Evolutionary conservation across 2,329 filamentous ascomycete genomes (phyloP).

Genomic region (Fusarium nurragi): DNA sequence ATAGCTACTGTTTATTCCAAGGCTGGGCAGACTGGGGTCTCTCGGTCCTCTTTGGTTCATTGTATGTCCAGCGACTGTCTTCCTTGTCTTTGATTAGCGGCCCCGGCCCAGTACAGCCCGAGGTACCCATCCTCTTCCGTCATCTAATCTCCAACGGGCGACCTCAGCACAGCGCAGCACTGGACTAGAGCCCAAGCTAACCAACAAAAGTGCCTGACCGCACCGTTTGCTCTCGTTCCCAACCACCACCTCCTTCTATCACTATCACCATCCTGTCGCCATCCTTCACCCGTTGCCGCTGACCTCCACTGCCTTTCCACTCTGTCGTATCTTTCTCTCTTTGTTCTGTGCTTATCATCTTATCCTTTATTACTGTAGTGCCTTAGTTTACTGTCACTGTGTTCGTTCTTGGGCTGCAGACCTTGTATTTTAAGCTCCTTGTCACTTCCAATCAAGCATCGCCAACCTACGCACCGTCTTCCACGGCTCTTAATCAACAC

Average conservation of each 20-base stretch:
- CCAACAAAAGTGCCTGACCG: conserved; percentile 41
- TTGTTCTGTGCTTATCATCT: conserved; percentile 24
- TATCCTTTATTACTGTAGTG: conserved; percentile 16
- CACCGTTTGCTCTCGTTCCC: conserved; percentile 36
- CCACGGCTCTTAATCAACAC: conserved; percentile 27
- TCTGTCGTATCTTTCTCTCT: conserved; percentile 4
- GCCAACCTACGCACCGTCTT: conserved; percentile 6
- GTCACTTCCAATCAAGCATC: conserved; percentile 19
- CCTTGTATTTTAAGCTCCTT: conserved; percentile 31
- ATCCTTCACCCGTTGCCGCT: conserved; percentile 11
- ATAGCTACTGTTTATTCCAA: conserved; percentile 3
- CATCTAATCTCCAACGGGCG: conserved; percentile 38
- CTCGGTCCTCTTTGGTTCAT: conserved; percentile 14
- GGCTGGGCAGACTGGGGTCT: conserved; percentile 31
- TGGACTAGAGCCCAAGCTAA: background rate
- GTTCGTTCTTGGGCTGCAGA: conserved; percentile 8
- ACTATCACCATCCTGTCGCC: conserved; percentile 31
- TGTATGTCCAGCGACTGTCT: background rate
- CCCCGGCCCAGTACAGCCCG: background rate
- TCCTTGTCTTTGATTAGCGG: conserved; percentile 23
- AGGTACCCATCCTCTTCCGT: conserved; percentile 28
- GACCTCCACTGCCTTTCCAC: conserved; percentile 5
- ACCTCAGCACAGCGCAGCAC: conserved; percentile 10
- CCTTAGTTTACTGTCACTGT: conserved; percentile 1
- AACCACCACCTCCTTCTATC: conserved; percentile 37